Conservation (phyloP, 148 eudicot genomes). For the Cornus suecica region DNA sequence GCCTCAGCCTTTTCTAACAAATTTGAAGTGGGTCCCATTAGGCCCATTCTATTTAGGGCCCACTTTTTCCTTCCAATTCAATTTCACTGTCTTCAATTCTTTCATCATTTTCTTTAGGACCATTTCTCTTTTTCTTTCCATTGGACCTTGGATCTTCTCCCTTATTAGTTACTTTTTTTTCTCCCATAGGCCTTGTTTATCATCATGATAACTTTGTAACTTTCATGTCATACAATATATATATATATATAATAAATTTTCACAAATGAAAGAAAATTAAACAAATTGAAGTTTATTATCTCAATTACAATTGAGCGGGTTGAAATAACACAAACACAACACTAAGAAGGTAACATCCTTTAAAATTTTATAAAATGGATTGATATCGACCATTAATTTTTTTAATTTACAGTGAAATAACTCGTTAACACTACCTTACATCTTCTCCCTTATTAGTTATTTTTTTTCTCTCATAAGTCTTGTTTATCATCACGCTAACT, state of each 20-base stretch:
- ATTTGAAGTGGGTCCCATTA: background rate
- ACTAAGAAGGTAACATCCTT: too few species aligned
- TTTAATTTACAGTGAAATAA: too few species aligned
- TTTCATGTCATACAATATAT: background rate
- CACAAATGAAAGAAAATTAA: too few species aligned
- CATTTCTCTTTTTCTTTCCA: background rate
- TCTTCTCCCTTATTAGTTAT: background rate
- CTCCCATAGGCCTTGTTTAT: background rate
- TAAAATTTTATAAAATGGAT: too few species aligned
- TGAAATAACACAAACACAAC: too few species aligned
- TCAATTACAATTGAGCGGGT: too few species aligned
- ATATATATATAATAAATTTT: too few species aligned
- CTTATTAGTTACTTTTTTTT: background rate
- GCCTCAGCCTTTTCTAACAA: constrained; percentile 5
- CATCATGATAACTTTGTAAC: background rate
- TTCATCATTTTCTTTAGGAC: constrained; percentile 1
- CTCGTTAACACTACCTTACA: too few species aligned
- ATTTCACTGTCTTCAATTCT: background rate
- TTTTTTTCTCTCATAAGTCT: background rate
- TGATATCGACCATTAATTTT: too few species aligned
- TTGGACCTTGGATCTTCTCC: background rate
- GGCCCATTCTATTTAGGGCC: background rate
- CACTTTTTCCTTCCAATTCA: background rate
- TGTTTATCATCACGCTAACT: background rate
- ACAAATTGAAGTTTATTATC: too few species aligned